Conservation (phyloP, 768 basidiomycete species). For the Xerocomus spinulosus region DNA sequence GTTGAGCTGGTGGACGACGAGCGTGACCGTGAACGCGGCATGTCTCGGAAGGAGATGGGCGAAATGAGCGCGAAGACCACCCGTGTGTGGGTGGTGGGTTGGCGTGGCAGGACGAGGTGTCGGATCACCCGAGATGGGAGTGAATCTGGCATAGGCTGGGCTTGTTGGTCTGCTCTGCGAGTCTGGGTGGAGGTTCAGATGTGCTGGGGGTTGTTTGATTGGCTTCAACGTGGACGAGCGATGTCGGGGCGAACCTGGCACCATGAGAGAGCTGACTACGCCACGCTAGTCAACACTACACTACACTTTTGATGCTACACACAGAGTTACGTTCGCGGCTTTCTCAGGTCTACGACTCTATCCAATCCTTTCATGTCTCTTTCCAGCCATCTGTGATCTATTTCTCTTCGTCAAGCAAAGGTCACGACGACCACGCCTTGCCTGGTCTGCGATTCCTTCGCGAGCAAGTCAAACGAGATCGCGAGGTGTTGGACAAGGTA, state of each 20-base stretch:
- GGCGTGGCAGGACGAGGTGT: constrained; percentile 7
- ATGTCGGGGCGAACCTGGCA: constrained; percentile 13
- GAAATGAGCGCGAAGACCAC: constrained; percentile 51
- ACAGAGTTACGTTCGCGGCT: constrained; percentile 6
- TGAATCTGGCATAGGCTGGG: neutral
- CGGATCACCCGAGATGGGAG: neutral
- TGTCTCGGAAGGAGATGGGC: constrained; percentile 60
- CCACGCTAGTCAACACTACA: too few species aligned
- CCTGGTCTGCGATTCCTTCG: constrained; percentile 39
- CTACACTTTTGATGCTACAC: neutral
- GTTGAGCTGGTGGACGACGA: constrained; percentile 62
- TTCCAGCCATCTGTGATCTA: constrained; percentile 34
- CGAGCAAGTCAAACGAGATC: constrained; percentile 42
- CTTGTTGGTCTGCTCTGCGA: constrained; percentile 1
- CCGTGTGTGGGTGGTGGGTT: neutral
- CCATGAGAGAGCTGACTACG: too few species aligned
- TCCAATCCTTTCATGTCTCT: constrained; percentile 20
- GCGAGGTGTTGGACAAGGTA: constrained; percentile 40
- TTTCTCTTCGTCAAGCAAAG: neutral
- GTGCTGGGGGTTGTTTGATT: constrained; percentile 2
- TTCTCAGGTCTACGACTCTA: neutral
- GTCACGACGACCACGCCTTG: constrained; percentile 20
- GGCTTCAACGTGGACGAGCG: constrained; percentile 20
- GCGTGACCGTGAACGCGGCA: constrained; percentile 57
- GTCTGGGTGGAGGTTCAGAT: constrained; percentile 2